phyloP scores from a whole-genome alignment of 768 basidiomycete genomes.

The Neoboletus magnificus region DNA sequence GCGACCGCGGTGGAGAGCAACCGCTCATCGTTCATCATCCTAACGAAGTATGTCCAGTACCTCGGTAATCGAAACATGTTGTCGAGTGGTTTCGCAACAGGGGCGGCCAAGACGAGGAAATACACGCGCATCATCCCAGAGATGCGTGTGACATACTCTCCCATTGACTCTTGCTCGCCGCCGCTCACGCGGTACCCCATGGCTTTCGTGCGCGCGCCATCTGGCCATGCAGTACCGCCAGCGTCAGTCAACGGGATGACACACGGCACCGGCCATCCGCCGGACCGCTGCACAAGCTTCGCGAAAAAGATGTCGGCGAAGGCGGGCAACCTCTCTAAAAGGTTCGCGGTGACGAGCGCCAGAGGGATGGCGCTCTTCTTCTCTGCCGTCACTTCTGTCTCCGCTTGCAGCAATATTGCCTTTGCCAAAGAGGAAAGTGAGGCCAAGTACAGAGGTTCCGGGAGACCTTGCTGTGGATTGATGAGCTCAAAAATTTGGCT shows the following conservation, averaged over 20 bases:
- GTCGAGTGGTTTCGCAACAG: conserved; percentile 38
- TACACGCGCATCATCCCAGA: conserved; percentile 85
- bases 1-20: conserved; percentile 59
- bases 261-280: conserved; percentile 81
- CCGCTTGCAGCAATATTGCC: conserved; percentile 84
- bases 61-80: conserved; percentile 57
- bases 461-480: conserved; percentile 27
- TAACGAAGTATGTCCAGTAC: conserved; percentile 70
- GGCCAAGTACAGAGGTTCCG: conserved; percentile 58
- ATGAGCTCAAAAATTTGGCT: conserved; percentile 44
- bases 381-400: conserved; percentile 90
- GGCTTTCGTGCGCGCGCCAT: conserved; percentile 43
- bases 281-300: conserved; percentile 81
- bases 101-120: conserved; percentile 58
- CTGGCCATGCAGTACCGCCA: conserved; percentile 46
- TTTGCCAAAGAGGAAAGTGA: conserved; percentile 88
- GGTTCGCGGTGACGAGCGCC: conserved; percentile 62
- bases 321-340: conserved; percentile 54
- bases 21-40: conserved; percentile 51
- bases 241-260: conserved; percentile 52
- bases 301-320: conserved; percentile 80
- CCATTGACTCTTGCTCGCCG: conserved; percentile 48
- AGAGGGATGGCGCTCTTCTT: conserved; percentile 82
- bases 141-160: conserved; percentile 66
- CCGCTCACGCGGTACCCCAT: conserved; percentile 52